phyloP scores from a whole-genome alignment of 257 asterid species.

The Scutellaria minor region DNA sequence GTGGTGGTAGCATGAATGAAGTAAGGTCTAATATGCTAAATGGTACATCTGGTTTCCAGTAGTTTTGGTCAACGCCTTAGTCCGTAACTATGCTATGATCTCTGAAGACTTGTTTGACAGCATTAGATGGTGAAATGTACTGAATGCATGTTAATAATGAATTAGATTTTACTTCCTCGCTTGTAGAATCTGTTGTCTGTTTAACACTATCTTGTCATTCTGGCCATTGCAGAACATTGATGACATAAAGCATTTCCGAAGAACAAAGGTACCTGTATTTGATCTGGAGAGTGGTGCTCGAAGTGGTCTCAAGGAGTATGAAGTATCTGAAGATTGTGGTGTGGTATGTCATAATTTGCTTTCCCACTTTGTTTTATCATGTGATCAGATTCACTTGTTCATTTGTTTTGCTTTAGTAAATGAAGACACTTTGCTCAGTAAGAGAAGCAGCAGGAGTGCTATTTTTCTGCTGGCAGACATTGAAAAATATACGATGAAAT shows the following conservation, averaged over 20 bases:
- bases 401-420: conserved; percentile 6
- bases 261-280: conserved; percentile 88
- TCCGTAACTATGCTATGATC: neutral
- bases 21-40: neutral
- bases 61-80: conserved; percentile 15
- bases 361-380: conserved; percentile 1
- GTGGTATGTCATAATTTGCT: conserved; percentile 62
- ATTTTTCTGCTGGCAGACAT: conserved; percentile 10
- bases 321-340: conserved; percentile 98
- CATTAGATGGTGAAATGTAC: conserved; percentile 16
- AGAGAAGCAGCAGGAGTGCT: conserved; percentile 2
- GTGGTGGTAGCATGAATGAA: neutral
- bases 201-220: conserved; percentile 29
- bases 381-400: conserved; percentile 1
- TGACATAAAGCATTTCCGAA: conserved; percentile 72
- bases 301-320: conserved; percentile 88
- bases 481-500: neutral
- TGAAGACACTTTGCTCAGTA: neutral
- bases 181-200: neutral
- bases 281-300: conserved; percentile 91
- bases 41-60: conserved; percentile 7
- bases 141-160: conserved; percentile 16
- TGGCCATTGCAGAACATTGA: conserved; percentile 71
- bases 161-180: conserved; percentile 8
- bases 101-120: conserved; percentile 1